Evolutionary conservation across 805 yeast species (phyloP).

Genomic region (Phaffomyces thermotolerans): DNA sequence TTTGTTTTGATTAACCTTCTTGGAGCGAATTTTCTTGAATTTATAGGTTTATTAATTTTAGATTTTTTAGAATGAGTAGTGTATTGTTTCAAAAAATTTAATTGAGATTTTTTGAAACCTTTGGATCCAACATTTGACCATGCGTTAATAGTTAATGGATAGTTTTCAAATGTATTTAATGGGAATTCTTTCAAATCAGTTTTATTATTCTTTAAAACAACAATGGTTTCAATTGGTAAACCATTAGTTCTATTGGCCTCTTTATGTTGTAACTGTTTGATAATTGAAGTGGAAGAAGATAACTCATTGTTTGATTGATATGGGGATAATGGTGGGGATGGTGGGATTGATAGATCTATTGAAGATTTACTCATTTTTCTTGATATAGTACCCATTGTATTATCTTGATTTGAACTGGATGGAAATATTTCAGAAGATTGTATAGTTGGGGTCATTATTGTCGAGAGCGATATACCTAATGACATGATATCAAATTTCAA

Average conservation of each 20-base stretch:
- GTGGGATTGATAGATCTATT: conserved; percentile 29
- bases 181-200: conserved; percentile 33
- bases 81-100: conserved; percentile 49
- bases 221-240: conserved; percentile 13
- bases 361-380: conserved; percentile 24
- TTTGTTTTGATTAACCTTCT: conserved; percentile 15
- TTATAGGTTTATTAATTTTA: conserved; percentile 19
- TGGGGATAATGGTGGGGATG: conserved; percentile 43
- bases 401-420: not conserved
- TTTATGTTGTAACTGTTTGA: conserved; percentile 17
- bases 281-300: conserved; percentile 6
- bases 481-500: conserved; percentile 1
- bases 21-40: conserved; percentile 20
- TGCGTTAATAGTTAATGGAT: conserved; percentile 43
- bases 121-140: conserved; percentile 38
- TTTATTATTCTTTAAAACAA: conserved; percentile 7
- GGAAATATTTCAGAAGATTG: conserved; percentile 4
- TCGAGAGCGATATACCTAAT: conserved; percentile 6
- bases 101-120: conserved; percentile 41
- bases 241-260: conserved; percentile 8
- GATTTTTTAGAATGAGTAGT: conserved; percentile 16
- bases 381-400: conserved; percentile 9
- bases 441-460: conserved; percentile 23
- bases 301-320: conserved; percentile 19
- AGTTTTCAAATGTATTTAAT: conserved; percentile 38